A percentile compares a stretch with the other conserved stretches of the same genome.
phyloP scores from a whole-genome alignment of 1,284 basidiomycete genomes.

The Cystobasidium slooffiae region DNA sequence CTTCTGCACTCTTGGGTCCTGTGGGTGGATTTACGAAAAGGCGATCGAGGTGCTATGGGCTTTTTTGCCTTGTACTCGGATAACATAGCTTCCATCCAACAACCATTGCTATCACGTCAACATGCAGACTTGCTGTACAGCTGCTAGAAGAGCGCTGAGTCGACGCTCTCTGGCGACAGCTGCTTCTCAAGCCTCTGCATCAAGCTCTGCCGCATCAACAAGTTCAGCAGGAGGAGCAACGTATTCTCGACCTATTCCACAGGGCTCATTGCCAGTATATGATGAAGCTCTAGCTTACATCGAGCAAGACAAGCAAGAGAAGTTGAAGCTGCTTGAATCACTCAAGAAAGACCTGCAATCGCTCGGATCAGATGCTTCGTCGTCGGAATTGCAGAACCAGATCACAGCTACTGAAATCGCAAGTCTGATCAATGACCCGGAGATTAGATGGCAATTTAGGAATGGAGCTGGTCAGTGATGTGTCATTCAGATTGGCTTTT shows the following conservation, averaged over 20 bases:
- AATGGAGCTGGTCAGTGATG: slow-evolving; percentile 71
- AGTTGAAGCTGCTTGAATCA: slow-evolving; percentile 54
- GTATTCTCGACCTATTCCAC: slow-evolving; percentile 64
- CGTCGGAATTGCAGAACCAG: slow-evolving; percentile 56
- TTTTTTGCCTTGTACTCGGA: not conserved
- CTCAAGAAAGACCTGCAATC: slow-evolving; percentile 44
- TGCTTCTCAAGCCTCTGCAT: slow-evolving; percentile 18
- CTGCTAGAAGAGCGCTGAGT: not conserved
- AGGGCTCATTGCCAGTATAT: slow-evolving; percentile 75
- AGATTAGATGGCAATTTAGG: slow-evolving; percentile 72
- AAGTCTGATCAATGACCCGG: slow-evolving; percentile 74
- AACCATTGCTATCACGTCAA: not conserved
- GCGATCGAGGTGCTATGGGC: not conserved
- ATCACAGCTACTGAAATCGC: slow-evolving; percentile 66
- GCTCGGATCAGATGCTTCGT: slow-evolving; percentile 46
- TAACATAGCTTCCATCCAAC: not conserved
- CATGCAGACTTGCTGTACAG: slow-evolving; percentile 34
- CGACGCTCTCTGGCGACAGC: not conserved
- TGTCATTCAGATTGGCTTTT: not conserved
- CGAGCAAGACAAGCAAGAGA: slow-evolving; percentile 57
- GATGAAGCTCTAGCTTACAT: slow-evolving; percentile 77
- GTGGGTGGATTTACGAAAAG: not conserved
- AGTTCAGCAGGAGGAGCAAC: too few relatives aligned
- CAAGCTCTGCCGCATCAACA: slow-evolving; percentile 11
- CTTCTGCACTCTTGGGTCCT: not conserved